Base-by-base conservation (phyloP, 2,329 filamentous ascomycete species). In the Colletotrichum phormii region DNA sequence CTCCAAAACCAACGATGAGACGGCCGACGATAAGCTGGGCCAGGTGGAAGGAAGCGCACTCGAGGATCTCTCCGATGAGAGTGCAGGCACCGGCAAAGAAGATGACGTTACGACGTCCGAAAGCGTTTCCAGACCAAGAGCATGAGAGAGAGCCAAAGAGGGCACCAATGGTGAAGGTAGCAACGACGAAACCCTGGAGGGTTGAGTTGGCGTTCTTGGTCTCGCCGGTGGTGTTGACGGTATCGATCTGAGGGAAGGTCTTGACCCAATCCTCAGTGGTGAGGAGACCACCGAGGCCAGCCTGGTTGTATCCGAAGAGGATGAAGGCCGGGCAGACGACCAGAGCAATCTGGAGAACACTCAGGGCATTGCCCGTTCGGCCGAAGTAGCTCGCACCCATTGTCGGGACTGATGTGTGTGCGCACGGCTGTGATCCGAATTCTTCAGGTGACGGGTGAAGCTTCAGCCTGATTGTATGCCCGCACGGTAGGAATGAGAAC, bases 291-390 rank as follows among this genome's bases (percentile, higher is more conserved):
- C 82, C 82, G 42, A 84, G 77, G 63, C 80, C 81, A 4, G 82
- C 81, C 73, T 85, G 82, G 75, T 84, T 84, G 76, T 84, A 85
- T 8, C 83, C 83, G 75, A 84, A 84, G 53, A 84, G 77, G 74
- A 84, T 81, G 75, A 84, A 84, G 13, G 84, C 78, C 5, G 85
- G 85, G 7, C 79, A 81, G 22, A 86, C 84, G 51, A 86, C 82
- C 59, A 86, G 79, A 15, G 80, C 81, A 65, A 84, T 79, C 75
- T 86, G 84, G 31, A 82, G 76, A 15, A 78, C 78, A 70, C 76
- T 78, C 60, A 85, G 76, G 63, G 79, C 73, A 53, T 79, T 76
- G 79, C 84, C 84, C 54, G 77, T 81, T 31, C 81, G 76, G 66
- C 83, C 83, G 49, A 84, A 78, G 70, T 61, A 73, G 37, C 57